Evolutionary conservation across 148 eudicot species (phyloP).

Genomic region (Suaeda aralocaspica): DNA sequence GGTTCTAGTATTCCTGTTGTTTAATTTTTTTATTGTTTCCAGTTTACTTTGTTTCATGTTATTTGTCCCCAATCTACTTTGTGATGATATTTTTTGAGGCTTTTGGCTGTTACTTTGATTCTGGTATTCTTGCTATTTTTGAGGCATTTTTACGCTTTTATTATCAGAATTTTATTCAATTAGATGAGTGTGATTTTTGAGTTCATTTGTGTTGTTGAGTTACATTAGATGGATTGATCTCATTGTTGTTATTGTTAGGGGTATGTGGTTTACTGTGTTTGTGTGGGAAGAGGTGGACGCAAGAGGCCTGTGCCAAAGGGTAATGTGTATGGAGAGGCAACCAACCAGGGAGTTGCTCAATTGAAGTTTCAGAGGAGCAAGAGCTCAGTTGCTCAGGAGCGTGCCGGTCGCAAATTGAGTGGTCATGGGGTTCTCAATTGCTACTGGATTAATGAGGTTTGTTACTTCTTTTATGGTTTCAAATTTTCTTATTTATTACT

Average conservation of each 20-base stretch:
- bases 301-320: conserved; percentile 64
- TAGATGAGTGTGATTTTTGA: too few relatives aligned
- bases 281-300: too few relatives aligned
- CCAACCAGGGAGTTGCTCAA: conserved; percentile 61
- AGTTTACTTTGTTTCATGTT: too few relatives aligned
- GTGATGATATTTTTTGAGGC: too few relatives aligned
- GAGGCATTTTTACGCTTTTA: too few relatives aligned
- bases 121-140: too few relatives aligned
- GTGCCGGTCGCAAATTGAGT: conserved; percentile 51
- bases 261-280: conserved; percentile 40
- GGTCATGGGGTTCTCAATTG: conserved; percentile 56
- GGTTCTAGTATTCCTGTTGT: too few relatives aligned
- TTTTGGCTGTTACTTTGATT: too few relatives aligned
- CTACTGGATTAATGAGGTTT: conserved; percentile 55
- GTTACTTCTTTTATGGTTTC: too few relatives aligned
- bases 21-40: too few relatives aligned
- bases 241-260: conserved; percentile 26
- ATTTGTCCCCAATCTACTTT: too few relatives aligned
- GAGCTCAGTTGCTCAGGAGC: conserved; percentile 55
- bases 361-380: conserved; percentile 57
- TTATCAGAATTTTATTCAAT: too few relatives aligned
- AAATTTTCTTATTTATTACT: not conserved
- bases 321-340: conserved; percentile 52
- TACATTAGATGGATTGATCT: not conserved
- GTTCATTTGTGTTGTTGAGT: not conserved